phyloP scores from a whole-genome alignment of 2,329 filamentous ascomycete species.

The Calonectria pseudoreteaudii region DNA sequence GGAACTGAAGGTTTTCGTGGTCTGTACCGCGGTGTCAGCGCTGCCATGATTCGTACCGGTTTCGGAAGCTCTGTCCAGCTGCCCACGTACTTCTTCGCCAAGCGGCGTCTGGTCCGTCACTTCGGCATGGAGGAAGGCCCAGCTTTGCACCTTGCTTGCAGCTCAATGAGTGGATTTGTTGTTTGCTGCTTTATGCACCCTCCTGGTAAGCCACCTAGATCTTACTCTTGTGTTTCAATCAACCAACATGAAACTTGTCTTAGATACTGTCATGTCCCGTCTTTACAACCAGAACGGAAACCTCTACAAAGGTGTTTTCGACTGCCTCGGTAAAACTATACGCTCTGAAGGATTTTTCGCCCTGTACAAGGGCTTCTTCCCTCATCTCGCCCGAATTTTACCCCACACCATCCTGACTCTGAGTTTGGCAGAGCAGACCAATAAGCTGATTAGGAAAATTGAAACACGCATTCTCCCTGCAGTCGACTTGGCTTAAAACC shows the following conservation, averaged over 20 bases:
- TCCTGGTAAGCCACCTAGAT: constrained; percentile 70
- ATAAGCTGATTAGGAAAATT: constrained; percentile 86
- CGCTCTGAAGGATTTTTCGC: constrained; percentile 91
- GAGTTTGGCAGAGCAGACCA: constrained; percentile 95
- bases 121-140: constrained; percentile 92
- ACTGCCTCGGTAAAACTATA: constrained; percentile 91
- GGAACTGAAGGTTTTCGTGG: constrained; percentile 80
- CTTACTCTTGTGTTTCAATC: neutral
- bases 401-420: constrained; percentile 96
- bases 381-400: constrained; percentile 92
- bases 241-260: constrained; percentile 12
- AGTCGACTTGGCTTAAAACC: constrained; percentile 43
- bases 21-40: constrained; percentile 89
- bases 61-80: constrained; percentile 97
- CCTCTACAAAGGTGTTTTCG: constrained; percentile 92
- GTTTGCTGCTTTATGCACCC: constrained; percentile 99
- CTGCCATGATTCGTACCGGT: constrained; percentile 95
- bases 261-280: constrained; percentile 97
- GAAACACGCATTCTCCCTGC: constrained; percentile 70
- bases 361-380: constrained; percentile 98
- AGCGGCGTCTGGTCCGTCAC: constrained; percentile 84
- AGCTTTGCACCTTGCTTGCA: constrained; percentile 88
- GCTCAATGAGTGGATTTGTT: constrained; percentile 90
- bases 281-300: constrained; percentile 99
- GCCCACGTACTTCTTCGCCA: constrained; percentile 98